Conservation (phyloP, 2,329 filamentous ascomycete genomes). For the Leptodontidium sp. region DNA sequence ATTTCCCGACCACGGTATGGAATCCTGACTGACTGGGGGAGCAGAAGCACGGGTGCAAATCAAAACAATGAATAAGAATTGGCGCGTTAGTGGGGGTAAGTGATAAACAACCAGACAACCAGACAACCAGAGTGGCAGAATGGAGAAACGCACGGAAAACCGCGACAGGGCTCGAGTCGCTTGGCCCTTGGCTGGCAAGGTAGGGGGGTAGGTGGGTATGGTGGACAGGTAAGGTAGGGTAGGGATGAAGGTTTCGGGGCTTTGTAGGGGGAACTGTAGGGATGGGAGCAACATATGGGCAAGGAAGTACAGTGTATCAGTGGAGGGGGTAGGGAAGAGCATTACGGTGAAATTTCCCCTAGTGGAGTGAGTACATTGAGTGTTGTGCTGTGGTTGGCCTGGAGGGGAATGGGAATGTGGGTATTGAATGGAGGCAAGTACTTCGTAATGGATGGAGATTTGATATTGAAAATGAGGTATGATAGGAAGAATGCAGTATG, state of each 20-base stretch:
- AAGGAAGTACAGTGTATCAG: no score
- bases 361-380: no score
- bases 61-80: slow-evolving; percentile 29
- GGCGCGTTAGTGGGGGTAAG: slow-evolving; percentile 21
- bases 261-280: slow-evolving; percentile 5
- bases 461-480: slow-evolving; percentile 11
- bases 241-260: slow-evolving; percentile 17
- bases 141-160: slow-evolving; percentile 16
- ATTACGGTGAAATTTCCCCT: no score
- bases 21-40: not conserved
- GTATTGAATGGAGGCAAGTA: not conserved
- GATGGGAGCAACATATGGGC: no score
- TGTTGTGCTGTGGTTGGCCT: not conserved
- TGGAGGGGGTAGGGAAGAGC: no score
- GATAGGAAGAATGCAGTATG: not conserved
- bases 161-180: slow-evolving; percentile 4
- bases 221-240: not conserved
- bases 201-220: not conserved
- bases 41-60: slow-evolving; percentile 18
- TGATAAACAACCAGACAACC: not conserved
- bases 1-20: not conserved
- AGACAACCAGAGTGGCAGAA: slow-evolving; percentile 20
- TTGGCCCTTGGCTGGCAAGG: slow-evolving; percentile 7
- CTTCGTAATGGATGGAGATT: not conserved
- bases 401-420: not conserved